Base-by-base conservation (phyloP, 2,329 filamentous ascomycete species). In the Ceratocystiopsis sp. region DNA sequence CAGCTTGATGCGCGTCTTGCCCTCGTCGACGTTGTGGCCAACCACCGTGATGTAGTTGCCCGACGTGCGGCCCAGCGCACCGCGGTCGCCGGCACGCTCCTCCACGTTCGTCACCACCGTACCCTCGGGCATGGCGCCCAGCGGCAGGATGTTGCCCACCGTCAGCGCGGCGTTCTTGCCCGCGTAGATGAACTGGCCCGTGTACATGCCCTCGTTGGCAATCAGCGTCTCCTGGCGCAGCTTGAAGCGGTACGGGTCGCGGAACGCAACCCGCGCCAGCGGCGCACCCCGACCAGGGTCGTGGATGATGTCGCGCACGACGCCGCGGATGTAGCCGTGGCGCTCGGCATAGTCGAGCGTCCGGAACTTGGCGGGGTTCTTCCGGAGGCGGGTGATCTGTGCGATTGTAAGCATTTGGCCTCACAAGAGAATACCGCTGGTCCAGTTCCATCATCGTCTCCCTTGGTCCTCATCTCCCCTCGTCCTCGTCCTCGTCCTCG, bases 201-300 rank as follows among this genome's bases (percentile, higher is more conserved):
- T 95, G 84, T 96, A 98, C 87, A 96, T 95, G 74, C 91, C 91
- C 77, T 96, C 91, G 73, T 96, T 98, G 70, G 91, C 91, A 64
- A 98, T 98, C 81, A 98, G 95, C 58, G 91, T 98, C 81, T 98
- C 87, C 67, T 82, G 89, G 66, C 86, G 73, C 65, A 87, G 80
- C 80, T 93, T 94, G 83, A 84, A 96, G 69, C 80, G 78, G 82
- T 98, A 98, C 60, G 91, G 86, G 70, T 93, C 84, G 60, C 91
- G 87, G 84, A 98, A 98, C 59, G 78, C 71, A 62, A 98, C 87
- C 70, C 84, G 85, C 65, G 91, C 91, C 63, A 98, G 84, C 59
- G 91, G 91, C 68, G 93, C 86, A 73, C 91, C 91, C 72, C 91
- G 87, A 66, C 91, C 91, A 59, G 87, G 78, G 71, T 98, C 91